Evolutionary conservation across 306 rosid genomes (phyloP).

Genomic region (Ochetophila trinervis): DNA sequence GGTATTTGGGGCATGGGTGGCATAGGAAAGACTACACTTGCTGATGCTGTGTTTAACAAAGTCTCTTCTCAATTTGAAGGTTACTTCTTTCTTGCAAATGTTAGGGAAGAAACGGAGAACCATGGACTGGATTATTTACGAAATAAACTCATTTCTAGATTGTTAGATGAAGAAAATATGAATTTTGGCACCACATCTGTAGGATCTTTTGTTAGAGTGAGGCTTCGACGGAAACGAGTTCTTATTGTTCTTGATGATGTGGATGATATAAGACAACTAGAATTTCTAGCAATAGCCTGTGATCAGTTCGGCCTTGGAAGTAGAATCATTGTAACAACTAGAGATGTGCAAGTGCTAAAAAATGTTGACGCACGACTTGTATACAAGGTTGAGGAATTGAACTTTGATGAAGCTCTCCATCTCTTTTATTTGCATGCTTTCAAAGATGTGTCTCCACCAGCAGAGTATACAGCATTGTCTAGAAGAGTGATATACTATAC

Average conservation of each 20-base stretch:
- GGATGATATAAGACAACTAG: conserved; percentile 6
- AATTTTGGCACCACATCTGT: neutral
- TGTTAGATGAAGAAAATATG: neutral
- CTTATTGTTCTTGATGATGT: conserved; percentile 20
- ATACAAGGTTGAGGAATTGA: conserved; percentile 13
- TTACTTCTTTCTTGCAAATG: neutral
- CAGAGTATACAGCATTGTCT: neutral
- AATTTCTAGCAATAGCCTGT: neutral
- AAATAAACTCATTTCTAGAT: neutral
- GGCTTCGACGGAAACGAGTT: neutral
- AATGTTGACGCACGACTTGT: neutral
- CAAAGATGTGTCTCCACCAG: neutral
- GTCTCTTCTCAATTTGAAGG: neutral
- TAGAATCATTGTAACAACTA: conserved; percentile 28
- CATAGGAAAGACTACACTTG: conserved; percentile 9
- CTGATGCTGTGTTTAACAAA: neutral
- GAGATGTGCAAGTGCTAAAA: conserved; percentile 17
- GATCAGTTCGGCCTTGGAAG: conserved; percentile 16
- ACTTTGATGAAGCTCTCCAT: conserved; percentile 6
- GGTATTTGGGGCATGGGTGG: conserved; percentile 26
- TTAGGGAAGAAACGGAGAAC: neutral
- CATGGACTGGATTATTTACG: neutral
- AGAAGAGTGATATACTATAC: neutral
- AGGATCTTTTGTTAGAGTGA: neutral
- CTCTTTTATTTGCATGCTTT: conserved; percentile 19